Conservation (phyloP, 768 basidiomycete genomes). For the Pisolithus marmoratus region DNA sequence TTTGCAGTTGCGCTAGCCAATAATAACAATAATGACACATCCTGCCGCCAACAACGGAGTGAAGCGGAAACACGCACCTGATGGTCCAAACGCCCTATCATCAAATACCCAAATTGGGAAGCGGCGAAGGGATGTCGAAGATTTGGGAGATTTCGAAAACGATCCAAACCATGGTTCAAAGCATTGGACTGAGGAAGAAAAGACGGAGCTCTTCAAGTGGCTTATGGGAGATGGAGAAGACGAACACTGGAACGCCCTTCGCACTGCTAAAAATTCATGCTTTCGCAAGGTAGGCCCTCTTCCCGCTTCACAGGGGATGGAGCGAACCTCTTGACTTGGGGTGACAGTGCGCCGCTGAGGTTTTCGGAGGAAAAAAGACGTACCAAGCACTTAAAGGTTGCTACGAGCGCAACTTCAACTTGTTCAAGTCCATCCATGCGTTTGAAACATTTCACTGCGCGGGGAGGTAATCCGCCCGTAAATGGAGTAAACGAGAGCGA, state of each 20-base stretch:
- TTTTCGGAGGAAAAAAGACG: conserved; percentile 73
- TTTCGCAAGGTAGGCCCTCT: conserved; percentile 55
- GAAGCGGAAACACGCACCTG: conserved; percentile 44
- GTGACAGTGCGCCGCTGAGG: conserved; percentile 58
- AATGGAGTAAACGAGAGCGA: conserved; percentile 50
- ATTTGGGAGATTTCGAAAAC: conserved; percentile 22
- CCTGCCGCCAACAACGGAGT: conserved; percentile 12
- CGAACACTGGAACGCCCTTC: conserved; percentile 73
- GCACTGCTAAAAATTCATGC: conserved; percentile 78
- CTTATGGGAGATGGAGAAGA: conserved; percentile 67
- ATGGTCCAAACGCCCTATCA: conserved; percentile 16
- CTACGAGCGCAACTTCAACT: conserved; percentile 79
- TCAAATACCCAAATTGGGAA: conserved; percentile 23
- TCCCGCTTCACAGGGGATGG: not conserved
- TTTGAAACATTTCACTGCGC: conserved; percentile 49
- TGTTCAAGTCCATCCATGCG: conserved; percentile 77
- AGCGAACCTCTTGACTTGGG: conserved; percentile 2
- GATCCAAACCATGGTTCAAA: conserved; percentile 59
- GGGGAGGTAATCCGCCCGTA: conserved; percentile 33
- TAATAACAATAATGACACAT: not conserved
- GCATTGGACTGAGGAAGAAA: conserved; percentile 84
- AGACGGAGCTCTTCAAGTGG: conserved; percentile 72
- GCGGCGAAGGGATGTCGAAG: conserved; percentile 27
- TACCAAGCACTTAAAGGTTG: conserved; percentile 83
- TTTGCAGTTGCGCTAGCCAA: conserved; percentile 28